Percentiles rank a stretch among this genome's conserved stretches.
phyloP scores from a whole-genome alignment of 805 yeast genomes.

The Ogataea angusta region DNA sequence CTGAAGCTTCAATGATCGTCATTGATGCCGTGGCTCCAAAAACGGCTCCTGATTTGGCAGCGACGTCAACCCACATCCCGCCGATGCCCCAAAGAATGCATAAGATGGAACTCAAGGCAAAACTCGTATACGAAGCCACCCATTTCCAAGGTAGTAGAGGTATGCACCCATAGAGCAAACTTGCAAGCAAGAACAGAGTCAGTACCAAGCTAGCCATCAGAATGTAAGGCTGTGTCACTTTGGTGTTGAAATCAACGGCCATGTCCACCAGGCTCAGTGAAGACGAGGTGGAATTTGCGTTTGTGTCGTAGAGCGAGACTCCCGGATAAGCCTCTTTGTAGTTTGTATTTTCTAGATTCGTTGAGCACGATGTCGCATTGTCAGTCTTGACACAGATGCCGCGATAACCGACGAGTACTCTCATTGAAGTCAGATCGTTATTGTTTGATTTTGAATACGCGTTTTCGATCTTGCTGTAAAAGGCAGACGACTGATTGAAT shows the following conservation, averaged over 20 bases:
- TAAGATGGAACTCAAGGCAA: constrained; percentile 34
- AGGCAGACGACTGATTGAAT: constrained; percentile 45
- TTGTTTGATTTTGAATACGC: constrained; percentile 34
- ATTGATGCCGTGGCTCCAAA: constrained; percentile 50
- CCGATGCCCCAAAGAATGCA: constrained; percentile 61
- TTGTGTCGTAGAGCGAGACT: constrained; percentile 34
- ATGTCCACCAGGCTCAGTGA: constrained; percentile 45
- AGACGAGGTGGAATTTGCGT: constrained; percentile 31
- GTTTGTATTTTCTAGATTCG: constrained; percentile 17
- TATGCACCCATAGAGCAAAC: constrained; percentile 41
- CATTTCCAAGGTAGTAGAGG: constrained; percentile 48
- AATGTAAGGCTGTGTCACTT: constrained; percentile 52
- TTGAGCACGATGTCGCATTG: constrained; percentile 36
- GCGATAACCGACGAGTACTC: constrained; percentile 51
- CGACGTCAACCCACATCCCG: constrained; percentile 61
- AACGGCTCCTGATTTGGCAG: constrained; percentile 42
- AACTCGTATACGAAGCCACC: constrained; percentile 26
- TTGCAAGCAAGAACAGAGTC: constrained; percentile 38
- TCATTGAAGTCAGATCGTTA: constrained; percentile 38
- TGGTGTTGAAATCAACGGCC: constrained; percentile 42
- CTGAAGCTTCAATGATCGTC: constrained; percentile 40
- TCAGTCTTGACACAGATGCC: constrained; percentile 49
- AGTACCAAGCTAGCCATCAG: constrained; percentile 48
- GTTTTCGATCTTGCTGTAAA: constrained; percentile 38
- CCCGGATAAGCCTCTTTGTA: constrained; percentile 25